A percentile compares a stretch with the other conserved stretches of the same genome.
These are phyloP conservation scores for Carex arenaria DNA, from an alignment of 202 grass and related monocot species.

Conservation along the genomic window DNA sequence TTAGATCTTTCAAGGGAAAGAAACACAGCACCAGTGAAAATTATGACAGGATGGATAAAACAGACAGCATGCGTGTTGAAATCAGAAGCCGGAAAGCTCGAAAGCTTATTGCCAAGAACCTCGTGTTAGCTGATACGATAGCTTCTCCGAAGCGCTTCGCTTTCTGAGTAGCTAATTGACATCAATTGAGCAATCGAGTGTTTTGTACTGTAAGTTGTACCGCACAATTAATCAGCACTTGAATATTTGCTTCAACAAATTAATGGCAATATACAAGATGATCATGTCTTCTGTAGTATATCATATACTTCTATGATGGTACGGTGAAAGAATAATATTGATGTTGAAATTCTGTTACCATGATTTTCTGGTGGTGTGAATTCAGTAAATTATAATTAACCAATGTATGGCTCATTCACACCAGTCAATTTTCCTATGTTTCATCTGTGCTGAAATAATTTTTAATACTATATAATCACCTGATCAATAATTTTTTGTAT, in stretches of 20 bases:
- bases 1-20: constrained; percentile 38
- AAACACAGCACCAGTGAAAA: constrained; percentile 19
- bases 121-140: constrained; percentile 44
- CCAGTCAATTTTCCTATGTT: not conserved
- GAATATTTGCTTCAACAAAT: not conserved
- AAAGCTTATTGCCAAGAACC: constrained; percentile 93
- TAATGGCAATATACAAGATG: not conserved
- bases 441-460: not conserved
- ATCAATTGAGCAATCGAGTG: not conserved
- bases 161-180: constrained; percentile 1
- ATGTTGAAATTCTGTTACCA: not conserved
- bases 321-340: not conserved
- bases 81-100: constrained; percentile 66
- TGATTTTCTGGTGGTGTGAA: not conserved
- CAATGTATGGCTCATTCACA: not conserved
- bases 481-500: not conserved
- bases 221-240: not conserved
- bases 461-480: not conserved
- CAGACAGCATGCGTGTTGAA: constrained; percentile 92
- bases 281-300: not conserved
- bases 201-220: not conserved
- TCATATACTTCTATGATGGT: not conserved
- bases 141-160: constrained; percentile 5
- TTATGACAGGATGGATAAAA: constrained; percentile 84
- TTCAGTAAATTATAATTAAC: not conserved